Percentiles rank a stretch among this genome's conserved stretches.
phyloP scores from a whole-genome alignment of 129 eudicot genomes.

The Erigeron canadensis region DNA sequence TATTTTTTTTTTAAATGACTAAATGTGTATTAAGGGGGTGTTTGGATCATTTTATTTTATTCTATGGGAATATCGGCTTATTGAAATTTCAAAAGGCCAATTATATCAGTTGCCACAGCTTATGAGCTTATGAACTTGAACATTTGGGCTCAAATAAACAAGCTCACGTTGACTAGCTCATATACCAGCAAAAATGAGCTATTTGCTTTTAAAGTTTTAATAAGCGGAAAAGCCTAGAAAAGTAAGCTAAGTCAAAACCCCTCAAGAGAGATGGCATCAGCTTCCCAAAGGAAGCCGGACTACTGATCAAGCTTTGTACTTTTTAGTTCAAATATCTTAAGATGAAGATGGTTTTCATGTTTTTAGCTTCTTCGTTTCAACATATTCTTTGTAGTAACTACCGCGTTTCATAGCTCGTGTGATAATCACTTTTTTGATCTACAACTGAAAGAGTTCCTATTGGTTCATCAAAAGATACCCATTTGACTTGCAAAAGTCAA shows the following conservation, averaged over 20 bases:
- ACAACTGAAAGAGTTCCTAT: constrained; percentile 8
- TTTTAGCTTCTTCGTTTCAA: neutral
- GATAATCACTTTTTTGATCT: neutral
- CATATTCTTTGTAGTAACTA: neutral
- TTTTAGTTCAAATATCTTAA: neutral
- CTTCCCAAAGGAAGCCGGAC: neutral
- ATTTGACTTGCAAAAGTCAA: constrained; percentile 11
- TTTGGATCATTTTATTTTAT: too few species aligned
- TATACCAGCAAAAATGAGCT: too few species aligned
- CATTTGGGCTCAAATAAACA: too few species aligned
- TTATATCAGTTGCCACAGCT: too few species aligned
- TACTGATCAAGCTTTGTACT: constrained; percentile 5
- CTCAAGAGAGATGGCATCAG: neutral
- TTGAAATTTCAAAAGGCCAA: too few species aligned
- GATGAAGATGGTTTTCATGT: neutral
- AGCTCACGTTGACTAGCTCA: too few species aligned
- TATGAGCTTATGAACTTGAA: too few species aligned
- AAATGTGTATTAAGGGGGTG: too few species aligned
- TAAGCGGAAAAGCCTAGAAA: too few species aligned
- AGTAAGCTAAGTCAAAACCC: neutral
- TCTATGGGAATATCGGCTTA: too few species aligned
- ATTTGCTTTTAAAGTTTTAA: too few species aligned
- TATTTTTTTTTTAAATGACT: too few species aligned
- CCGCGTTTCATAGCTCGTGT: neutral
- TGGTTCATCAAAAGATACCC: neutral